Evolutionary conservation across 805 yeast genomes (phyloP), one percentile per base, ranked within the genome.

Genomic region (Monosporozyma siamensis): DNA sequence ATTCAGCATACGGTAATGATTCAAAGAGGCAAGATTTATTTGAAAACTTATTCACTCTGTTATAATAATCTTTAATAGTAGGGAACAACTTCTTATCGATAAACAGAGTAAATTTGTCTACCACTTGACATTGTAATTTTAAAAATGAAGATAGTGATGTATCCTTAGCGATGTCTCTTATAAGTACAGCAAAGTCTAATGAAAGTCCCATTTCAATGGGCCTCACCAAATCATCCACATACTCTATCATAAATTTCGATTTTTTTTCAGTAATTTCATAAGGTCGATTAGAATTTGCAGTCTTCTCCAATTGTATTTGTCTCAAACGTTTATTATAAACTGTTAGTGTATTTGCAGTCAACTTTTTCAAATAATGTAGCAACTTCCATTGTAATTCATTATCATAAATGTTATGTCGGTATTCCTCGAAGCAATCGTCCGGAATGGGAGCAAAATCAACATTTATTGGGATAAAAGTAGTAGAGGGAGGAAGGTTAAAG

Each of bases 101-200:
- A 12, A 56, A 48, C 3, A 52, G 49, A 4, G 49, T 38, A 23
- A 64, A 50, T 34, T 59, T 53, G 3, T 55, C 50, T 17, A 58
- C 42, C 4, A 59, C 56, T 39, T 61, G 64, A 6, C 52, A 44
- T 22, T 54, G 57, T 27, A 62, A 39, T 39, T 59, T 55, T 14
- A 54, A 52, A 24, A 61, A 58, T 4, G 60, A 50, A 2, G 46
- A 40, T 1, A 42, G 38, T 0, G 59, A 37, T 5, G 64, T 59
- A 24, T 59, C 60, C 26, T 43, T 48, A 8, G 51, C 51, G 8
- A 43, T 42, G 34, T 58, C 53, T 17, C 56, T 57, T n/a, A 63
- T 59, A 31, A 63, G 47, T 7, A 65, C 66, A 7, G 68, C 56
- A 12, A 58, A 50, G 38, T 63, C 64, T 22, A 61, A 25, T 10